Percentiles rank a stretch among this genome's conserved stretches.
phyloP scores from a whole-genome alignment of 306 rosid species.

The Oxytropis ochrocephala region DNA sequence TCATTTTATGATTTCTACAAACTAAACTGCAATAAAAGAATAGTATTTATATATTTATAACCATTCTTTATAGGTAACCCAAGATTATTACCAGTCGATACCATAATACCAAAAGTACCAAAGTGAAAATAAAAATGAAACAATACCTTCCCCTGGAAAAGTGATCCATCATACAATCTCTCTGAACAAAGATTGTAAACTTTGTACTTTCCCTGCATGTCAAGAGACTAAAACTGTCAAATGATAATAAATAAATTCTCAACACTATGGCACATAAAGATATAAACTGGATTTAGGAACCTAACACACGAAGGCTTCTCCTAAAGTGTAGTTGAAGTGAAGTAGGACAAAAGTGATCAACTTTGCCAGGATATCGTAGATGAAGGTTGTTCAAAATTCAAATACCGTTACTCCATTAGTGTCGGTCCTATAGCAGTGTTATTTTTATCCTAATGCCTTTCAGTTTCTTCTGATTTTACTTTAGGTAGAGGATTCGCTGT shows the following conservation, averaged over 20 bases:
- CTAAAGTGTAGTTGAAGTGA: background rate
- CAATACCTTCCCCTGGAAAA: conserved; percentile 89
- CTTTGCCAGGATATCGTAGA: background rate
- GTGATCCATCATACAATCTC: conserved; percentile 87
- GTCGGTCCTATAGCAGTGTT: background rate
- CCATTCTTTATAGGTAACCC: background rate
- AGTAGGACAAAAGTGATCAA: background rate
- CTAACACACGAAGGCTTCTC: background rate
- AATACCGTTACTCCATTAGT: too few relatives aligned
- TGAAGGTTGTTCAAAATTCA: background rate
- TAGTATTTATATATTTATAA: background rate
- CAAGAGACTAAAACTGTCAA: conserved; percentile 14
- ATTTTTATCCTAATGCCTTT: background rate
- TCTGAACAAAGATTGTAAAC: conserved; percentile 96
- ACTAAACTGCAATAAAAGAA: background rate
- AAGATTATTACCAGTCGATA: conserved; percentile 6
- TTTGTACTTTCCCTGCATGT: conserved; percentile 79
- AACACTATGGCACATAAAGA: background rate
- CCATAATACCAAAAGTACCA: conserved; percentile 15
- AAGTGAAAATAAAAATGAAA: conserved; percentile 16
- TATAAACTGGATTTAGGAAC: background rate
- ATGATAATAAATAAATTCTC: conserved; percentile 9
- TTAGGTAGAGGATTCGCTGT: conserved; percentile 1
- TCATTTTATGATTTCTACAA: background rate
- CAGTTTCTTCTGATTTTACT: conserved; percentile 4